phyloP scores from a whole-genome alignment of 331 rosid genomes.

The Prunus yedoensis region DNA sequence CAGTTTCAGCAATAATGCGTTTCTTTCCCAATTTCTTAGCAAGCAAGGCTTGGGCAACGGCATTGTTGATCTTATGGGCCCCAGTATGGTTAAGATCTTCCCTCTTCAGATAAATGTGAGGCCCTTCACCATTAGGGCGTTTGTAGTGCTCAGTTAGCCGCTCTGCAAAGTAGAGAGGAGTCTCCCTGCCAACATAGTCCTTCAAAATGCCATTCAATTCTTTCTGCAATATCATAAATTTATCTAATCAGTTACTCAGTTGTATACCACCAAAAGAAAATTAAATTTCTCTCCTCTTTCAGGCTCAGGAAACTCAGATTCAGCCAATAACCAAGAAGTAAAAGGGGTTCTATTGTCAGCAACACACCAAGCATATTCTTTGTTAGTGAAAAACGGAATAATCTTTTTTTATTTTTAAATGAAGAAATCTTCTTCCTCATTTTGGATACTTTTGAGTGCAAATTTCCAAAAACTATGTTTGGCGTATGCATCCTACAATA shows the following conservation, averaged over 20 bases:
- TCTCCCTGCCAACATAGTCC: constrained; percentile 94
- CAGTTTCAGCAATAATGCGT: constrained; percentile 92
- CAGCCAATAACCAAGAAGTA: too few species aligned
- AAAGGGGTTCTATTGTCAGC: too few species aligned
- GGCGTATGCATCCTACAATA: not conserved
- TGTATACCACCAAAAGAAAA: not conserved
- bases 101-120: constrained; percentile 79
- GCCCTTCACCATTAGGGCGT: constrained; percentile 76
- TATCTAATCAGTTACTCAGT: not conserved
- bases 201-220: constrained; percentile 65
- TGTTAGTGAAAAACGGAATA: not conserved
- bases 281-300: too few species aligned
- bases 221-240: constrained; percentile 46
- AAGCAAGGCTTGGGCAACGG: constrained; percentile 89
- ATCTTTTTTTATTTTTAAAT: too few species aligned
- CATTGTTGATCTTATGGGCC: constrained; percentile 97
- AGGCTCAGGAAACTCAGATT: too few species aligned
- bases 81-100: constrained; percentile 99
- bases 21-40: constrained; percentile 85
- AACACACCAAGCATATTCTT: not conserved
- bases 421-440: not conserved
- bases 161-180: constrained; percentile 89
- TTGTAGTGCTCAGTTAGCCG: constrained; percentile 77
- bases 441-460: not conserved
- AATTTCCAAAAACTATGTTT: not conserved